Evolutionary conservation across 2,329 filamentous ascomycete species (phyloP), one percentile per base, ranked within the genome.

Genomic region (Elsinoe arachidis): DNA sequence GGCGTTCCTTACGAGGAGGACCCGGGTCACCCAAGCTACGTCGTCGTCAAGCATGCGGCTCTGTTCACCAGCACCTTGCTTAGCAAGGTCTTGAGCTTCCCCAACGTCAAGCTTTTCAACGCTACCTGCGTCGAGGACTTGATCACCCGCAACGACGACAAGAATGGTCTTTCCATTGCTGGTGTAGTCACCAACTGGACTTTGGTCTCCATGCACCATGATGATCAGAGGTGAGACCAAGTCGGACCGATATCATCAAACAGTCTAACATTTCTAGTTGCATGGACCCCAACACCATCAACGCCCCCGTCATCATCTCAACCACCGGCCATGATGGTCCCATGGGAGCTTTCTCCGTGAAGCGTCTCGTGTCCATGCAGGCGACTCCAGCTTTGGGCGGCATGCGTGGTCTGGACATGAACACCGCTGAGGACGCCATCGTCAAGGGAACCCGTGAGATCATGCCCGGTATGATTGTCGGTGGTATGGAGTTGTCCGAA

Each of bases 281-380:
- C 85, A 95, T 96, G 90, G 91, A 96, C 72, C 90, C 90, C 64
- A 95, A 93, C 82, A 96, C 90, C 67, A 95, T 96, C 81, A 96
- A 95, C 69, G 89, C 90, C 0, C 90, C 90, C 1, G 73, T 96
- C 59, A 78, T 96, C 68, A 87, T 96, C 76, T 90, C 85, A 58
- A 96, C 90, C 21, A 96, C 90, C 0, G 91, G 90, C 53, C 90
- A 96, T 67, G 90, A 96, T 63, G 91, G 82, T 12, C 90, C 90
- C 14, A 95, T 95, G 70, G 91, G 90, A 47, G 90, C 90, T 52
- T 96, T 96, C 78, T 87, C 76, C 63, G 90, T 89, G 71, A 96
- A 96, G 82, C 83, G 90, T 51, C 85, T 96, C 39, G 90, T 95
- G 49, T 88, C 85, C 72, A 95, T 96, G 90, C 81, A 86, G 72